Evolutionary conservation across 225 moss, liverwort and hornwort genomes (phyloP).

Genomic region (Bryum argenteum): DNA sequence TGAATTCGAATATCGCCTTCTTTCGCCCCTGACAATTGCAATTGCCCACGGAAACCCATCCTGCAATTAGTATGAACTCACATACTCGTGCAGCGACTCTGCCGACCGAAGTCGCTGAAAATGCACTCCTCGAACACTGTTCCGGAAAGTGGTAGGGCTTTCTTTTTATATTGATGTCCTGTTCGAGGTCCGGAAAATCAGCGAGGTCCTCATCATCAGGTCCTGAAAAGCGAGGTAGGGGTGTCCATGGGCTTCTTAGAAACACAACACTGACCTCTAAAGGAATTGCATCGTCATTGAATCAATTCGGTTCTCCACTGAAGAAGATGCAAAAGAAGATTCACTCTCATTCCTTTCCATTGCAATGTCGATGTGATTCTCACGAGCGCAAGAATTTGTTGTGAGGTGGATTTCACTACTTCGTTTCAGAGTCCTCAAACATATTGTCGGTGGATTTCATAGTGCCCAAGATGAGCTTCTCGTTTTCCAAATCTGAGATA

Average conservation of each 20-base stretch:
- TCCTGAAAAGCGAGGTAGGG: slow-evolving; percentile 2
- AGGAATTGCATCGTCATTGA: no score
- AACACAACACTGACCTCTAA: no score
- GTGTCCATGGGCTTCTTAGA: not conserved
- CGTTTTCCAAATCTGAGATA: not conserved
- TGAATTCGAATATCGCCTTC: not conserved
- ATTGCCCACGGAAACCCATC: not conserved
- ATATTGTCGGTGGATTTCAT: not conserved
- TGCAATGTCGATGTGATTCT: slow-evolving; percentile 6
- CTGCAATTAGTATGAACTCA: not conserved
- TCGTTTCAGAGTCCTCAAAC: not conserved
- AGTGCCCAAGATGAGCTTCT: slow-evolving; percentile 16
- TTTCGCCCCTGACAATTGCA: no score
- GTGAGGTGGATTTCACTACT: not conserved
- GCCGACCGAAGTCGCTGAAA: not conserved
- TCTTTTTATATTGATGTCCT: slow-evolving; percentile 4
- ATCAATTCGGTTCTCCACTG: no score
- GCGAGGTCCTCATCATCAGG: not conserved
- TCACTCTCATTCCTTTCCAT: not conserved
- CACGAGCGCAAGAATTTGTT: slow-evolving; percentile 1
- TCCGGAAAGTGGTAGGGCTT: not conserved
- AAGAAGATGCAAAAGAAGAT: not conserved
- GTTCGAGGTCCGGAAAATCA: slow-evolving; percentile 13
- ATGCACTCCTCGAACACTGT: not conserved
- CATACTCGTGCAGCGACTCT: not conserved